Percentiles rank a stretch among this genome's conserved stretches.
phyloP scores from a whole-genome alignment of 345 rosid species.

The Barbarea vulgaris region DNA sequence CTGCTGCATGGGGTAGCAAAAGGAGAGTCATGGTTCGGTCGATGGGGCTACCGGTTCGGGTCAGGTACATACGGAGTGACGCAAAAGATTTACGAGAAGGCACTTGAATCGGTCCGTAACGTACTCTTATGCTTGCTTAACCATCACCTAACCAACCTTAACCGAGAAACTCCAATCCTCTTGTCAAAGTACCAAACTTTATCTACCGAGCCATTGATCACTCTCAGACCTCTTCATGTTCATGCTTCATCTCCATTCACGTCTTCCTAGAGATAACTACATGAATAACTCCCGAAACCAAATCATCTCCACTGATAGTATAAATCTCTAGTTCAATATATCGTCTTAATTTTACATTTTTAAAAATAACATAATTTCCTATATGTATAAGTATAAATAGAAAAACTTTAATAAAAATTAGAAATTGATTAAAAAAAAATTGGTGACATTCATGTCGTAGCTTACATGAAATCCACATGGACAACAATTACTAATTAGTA shows the following conservation, averaged over 20 bases:
- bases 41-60: slow-evolving; percentile 80
- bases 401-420: no score
- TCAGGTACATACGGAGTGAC: slow-evolving; percentile 79
- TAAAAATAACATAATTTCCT: no score
- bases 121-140: slow-evolving; percentile 61
- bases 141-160: slow-evolving; percentile 46
- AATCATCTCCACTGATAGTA: slow-evolving; percentile 49
- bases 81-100: slow-evolving; percentile 65
- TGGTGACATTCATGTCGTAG: no score
- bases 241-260: slow-evolving; percentile 66
- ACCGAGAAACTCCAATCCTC: slow-evolving; percentile 57
- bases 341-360: no score
- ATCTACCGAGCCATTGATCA: slow-evolving; percentile 56
- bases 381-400: no score
- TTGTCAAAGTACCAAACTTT: slow-evolving; percentile 74
- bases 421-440: no score
- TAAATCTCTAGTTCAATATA: no score
- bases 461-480: no score
- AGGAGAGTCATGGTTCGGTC: slow-evolving; percentile 80
- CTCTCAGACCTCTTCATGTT: slow-evolving; percentile 71
- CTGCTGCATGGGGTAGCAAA: slow-evolving; percentile 71
- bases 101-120: slow-evolving; percentile 67
- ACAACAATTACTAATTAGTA: no score
- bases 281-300: slow-evolving; percentile 41
- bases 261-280: slow-evolving; percentile 57